These are phyloP conservation scores for Pythium guiyangense DNA, from an alignment of 352 stramenopile genomes.

Conservation along the genomic window DNA sequence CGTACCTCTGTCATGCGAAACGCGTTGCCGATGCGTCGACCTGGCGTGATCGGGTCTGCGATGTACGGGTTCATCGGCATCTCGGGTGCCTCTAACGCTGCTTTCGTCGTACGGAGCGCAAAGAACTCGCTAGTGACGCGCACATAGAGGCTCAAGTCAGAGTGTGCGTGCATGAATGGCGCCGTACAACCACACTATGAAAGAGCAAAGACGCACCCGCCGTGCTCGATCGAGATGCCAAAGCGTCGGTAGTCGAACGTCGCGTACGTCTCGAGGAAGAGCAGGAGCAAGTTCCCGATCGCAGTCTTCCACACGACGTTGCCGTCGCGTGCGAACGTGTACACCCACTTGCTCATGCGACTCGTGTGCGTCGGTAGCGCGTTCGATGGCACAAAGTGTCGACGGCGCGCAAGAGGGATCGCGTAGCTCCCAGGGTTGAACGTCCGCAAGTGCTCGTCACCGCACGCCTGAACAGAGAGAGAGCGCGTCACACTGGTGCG, in stretches of 20 bases:
- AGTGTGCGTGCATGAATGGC: neutral
- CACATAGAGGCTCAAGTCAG: too few relatives aligned
- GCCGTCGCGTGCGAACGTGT: constrained; percentile 62
- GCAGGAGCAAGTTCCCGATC: constrained; percentile 66
- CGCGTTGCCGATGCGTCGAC: constrained; percentile 69
- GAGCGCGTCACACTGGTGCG: neutral
- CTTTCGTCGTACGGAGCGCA: constrained; percentile 39
- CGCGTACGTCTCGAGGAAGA: constrained; percentile 83
- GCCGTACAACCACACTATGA: neutral
- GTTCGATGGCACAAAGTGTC: neutral
- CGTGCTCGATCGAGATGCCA: constrained; percentile 66
- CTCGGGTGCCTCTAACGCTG: constrained; percentile 19
- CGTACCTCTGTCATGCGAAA: constrained; percentile 84
- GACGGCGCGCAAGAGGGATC: neutral
- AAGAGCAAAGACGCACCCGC: constrained; percentile 38
- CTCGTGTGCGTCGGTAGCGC: constrained; percentile 2
- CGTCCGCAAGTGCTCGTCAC: constrained; percentile 56
- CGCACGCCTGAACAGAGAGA: constrained; percentile 55
- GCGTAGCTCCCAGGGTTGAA: constrained; percentile 19
- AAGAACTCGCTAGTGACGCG: constrained; percentile 72
- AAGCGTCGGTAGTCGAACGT: constrained; percentile 83
- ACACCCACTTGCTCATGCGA: constrained; percentile 39
- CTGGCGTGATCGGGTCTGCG: constrained; percentile 62
- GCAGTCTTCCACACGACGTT: constrained; percentile 60
- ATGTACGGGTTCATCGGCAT: constrained; percentile 59